Percentiles rank a stretch among this genome's conserved stretches.
Evolutionary conservation across 116 monocot species (phyloP).

Genomic region (Phalaenopsis hybrid): DNA sequence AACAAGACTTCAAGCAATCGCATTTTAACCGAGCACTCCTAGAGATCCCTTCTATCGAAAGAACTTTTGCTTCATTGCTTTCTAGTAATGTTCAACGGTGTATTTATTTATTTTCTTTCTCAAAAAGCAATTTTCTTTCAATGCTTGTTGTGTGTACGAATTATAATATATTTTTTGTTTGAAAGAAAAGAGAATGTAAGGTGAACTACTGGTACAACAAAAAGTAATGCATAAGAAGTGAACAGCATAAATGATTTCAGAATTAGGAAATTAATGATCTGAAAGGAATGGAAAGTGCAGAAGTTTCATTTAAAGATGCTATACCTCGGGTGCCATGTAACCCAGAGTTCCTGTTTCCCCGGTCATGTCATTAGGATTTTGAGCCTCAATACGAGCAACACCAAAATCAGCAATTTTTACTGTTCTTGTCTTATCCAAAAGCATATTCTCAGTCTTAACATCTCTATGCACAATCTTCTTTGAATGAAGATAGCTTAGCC

Average conservation of each 20-base stretch:
- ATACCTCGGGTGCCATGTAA: slow-evolving; percentile 93
- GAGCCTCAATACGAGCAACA: slow-evolving; percentile 83
- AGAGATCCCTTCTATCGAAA: too few species aligned
- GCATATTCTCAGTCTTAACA: slow-evolving; percentile 87
- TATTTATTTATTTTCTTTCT: too few species aligned
- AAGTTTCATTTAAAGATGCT: background rate
- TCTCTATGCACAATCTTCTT: slow-evolving; percentile 86
- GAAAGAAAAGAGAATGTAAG: too few species aligned
- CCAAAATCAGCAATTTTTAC: slow-evolving; percentile 90
- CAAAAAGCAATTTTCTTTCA: too few species aligned
- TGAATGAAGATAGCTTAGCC: slow-evolving; percentile 77
- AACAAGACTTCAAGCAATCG: too few species aligned
- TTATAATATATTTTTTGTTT: too few species aligned
- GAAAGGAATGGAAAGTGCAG: background rate
- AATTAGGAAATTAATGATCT: background rate
- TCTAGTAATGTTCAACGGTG: too few species aligned
- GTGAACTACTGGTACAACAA: background rate
- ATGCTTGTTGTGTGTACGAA: too few species aligned
- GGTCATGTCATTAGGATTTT: slow-evolving; percentile 87
- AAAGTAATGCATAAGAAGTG: background rate
- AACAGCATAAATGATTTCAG: background rate
- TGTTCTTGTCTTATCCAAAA: slow-evolving; percentile 53
- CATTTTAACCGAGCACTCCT: too few species aligned
- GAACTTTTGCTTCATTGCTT: too few species aligned
- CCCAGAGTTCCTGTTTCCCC: slow-evolving; percentile 89